phyloP scores from a whole-genome alignment of 2,329 filamentous ascomycete species.

The Trichoderma aggressivum region DNA sequence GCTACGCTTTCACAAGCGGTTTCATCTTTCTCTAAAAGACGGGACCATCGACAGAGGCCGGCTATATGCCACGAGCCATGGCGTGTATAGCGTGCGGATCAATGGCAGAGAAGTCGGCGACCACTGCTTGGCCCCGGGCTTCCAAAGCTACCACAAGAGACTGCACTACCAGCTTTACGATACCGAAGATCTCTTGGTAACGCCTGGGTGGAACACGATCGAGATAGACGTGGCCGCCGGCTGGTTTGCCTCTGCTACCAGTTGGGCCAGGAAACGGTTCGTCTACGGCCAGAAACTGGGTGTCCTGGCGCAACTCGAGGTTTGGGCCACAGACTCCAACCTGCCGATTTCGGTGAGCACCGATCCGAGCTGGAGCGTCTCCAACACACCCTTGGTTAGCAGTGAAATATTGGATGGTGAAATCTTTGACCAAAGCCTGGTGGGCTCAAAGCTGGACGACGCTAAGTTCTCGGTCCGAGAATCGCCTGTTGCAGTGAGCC shows the following conservation, averaged over 20 bases:
- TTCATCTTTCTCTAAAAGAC: neutral
- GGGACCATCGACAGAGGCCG: neutral
- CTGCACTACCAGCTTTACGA: neutral
- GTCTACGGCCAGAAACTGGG: neutral
- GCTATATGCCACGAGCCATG: neutral
- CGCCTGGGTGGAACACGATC: neutral
- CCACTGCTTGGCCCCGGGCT: neutral
- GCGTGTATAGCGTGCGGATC: neutral
- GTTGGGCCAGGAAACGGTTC: neutral
- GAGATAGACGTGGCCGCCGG: neutral
- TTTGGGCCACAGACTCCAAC: neutral
- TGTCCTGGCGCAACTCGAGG: neutral
- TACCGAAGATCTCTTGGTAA: neutral
- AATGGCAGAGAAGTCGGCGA: neutral
- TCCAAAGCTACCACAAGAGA: neutral
- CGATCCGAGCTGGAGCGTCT: neutral
- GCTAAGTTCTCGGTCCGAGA: neutral
- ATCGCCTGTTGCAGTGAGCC: neutral
- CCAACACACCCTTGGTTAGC: neutral
- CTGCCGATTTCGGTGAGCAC: neutral
- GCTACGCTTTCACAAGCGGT: neutral
- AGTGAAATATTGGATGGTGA: neutral
- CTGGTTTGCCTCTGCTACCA: neutral
- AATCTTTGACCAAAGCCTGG: neutral
- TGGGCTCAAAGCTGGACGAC: neutral